Conservation (phyloP, 2,329 filamentous ascomycete genomes). For the Paramyrothecium sp. region DNA sequence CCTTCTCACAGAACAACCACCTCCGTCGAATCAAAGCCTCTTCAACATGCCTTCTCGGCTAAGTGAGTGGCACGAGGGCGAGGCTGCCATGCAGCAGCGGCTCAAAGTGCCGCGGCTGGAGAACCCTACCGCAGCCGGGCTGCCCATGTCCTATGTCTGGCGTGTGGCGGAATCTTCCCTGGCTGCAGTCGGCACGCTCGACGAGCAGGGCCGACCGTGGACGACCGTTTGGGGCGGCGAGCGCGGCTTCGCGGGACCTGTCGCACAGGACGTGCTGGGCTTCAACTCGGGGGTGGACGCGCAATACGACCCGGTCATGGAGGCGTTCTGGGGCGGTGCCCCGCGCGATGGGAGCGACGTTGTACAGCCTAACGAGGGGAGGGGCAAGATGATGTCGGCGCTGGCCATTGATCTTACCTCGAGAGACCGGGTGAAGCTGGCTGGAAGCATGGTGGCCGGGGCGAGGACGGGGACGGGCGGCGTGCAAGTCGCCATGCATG, state of each 20-base stretch:
- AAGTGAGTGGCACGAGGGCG: conserved; percentile 61
- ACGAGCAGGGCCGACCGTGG: conserved; percentile 67
- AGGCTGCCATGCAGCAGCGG: conserved; percentile 61
- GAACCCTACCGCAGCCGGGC: conserved; percentile 66
- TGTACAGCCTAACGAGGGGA: conserved; percentile 35
- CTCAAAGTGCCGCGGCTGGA: conserved; percentile 54
- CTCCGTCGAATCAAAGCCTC: not conserved
- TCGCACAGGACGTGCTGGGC: conserved; percentile 64
- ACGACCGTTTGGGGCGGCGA: conserved; percentile 77
- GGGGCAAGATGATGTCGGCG: conserved; percentile 39
- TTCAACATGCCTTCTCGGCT: conserved; percentile 23
- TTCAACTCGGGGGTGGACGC: conserved; percentile 61
- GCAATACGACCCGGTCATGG: conserved; percentile 67
- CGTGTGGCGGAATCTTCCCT: conserved; percentile 64
- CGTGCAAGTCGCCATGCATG: conserved; percentile 60
- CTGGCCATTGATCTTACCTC: conserved; percentile 54
- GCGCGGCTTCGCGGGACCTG: conserved; percentile 61
- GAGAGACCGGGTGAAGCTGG: conserved; percentile 71
- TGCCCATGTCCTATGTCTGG: conserved; percentile 59
- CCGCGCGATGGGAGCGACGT: conserved; percentile 39
- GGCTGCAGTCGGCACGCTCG: conserved; percentile 71
- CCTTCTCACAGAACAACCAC: not conserved
- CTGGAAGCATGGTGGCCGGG: conserved; percentile 67
- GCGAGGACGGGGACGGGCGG: conserved; percentile 39
- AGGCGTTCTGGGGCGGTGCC: conserved; percentile 54